phyloP scores from a whole-genome alignment of 768 basidiomycete genomes.

The Grammothele lineata region DNA sequence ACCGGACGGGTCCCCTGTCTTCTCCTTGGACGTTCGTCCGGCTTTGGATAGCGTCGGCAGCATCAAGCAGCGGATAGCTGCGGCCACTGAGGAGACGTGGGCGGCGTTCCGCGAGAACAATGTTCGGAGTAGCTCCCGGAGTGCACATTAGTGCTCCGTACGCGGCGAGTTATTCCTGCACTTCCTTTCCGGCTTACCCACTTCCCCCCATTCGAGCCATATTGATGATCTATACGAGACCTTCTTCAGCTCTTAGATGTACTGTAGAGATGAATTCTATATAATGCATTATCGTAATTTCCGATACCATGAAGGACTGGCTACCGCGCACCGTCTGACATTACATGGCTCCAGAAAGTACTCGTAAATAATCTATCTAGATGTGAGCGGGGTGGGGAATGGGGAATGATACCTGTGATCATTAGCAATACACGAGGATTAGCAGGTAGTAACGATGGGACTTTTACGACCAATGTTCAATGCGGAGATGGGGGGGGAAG shows the following conservation, averaged over 20 bases:
- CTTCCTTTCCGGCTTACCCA: too few species aligned
- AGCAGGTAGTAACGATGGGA: too few species aligned
- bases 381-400: conserved; percentile 6
- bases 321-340: conserved; percentile 1
- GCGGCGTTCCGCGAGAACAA: conserved; percentile 26
- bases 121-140: conserved; percentile 10
- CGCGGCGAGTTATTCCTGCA: too few species aligned
- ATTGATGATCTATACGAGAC: too few species aligned
- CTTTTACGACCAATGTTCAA: too few species aligned
- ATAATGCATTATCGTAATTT: conserved; percentile 14
- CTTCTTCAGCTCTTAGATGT: too few species aligned
- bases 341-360: conserved; percentile 1
- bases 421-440: too few species aligned
- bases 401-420: too few species aligned
- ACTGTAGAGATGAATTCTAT: conserved; percentile 3
- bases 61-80: conserved; percentile 59
- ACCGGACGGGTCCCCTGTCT: conserved; percentile 89
- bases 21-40: conserved; percentile 92
- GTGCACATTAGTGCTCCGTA: conserved; percentile 1
- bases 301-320: neutral
- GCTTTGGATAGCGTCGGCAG: conserved; percentile 85
- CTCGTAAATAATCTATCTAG: conserved; percentile 7
- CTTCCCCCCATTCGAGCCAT: too few species aligned
- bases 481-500: too few species aligned
- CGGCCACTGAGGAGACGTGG: conserved; percentile 71